A percentile compares a stretch with the other conserved stretches of the same genome.
Evolutionary conservation across 768 basidiomycete genomes (phyloP).

Genomic region (Panellus pusillus): DNA sequence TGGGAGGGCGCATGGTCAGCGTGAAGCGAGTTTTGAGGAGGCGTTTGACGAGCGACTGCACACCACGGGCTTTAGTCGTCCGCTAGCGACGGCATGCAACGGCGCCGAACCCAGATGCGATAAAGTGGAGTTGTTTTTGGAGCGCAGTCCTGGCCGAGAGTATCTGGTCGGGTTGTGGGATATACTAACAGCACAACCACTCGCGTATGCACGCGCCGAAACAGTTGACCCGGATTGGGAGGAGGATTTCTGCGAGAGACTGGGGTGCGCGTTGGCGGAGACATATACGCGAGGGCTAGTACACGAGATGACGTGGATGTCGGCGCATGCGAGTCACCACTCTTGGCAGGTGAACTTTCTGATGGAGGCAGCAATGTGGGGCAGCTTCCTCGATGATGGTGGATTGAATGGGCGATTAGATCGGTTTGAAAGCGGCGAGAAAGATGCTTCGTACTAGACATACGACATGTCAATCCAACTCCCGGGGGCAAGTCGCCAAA

Average conservation of each 20-base stretch:
- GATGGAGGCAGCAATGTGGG: slow-evolving; percentile 14
- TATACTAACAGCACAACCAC: neutral
- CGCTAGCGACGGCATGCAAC: slow-evolving; percentile 5
- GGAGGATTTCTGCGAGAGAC: slow-evolving; percentile 2
- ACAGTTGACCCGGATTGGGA: slow-evolving; percentile 1
- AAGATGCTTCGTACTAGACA: slow-evolving; percentile 7
- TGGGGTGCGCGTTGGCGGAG: slow-evolving; percentile 4
- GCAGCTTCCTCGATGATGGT: slow-evolving; percentile 12
- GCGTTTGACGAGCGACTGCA: slow-evolving; percentile 6
- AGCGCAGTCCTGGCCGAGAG: neutral
- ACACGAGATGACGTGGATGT: slow-evolving; percentile 7
- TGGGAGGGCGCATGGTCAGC: slow-evolving; percentile 2
- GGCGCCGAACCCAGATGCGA: slow-evolving; percentile 1
- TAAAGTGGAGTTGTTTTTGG: neutral
- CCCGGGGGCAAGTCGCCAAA: too few relatives aligned
- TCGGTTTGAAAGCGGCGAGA: slow-evolving; percentile 11
- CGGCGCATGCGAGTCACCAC: slow-evolving; percentile 10
- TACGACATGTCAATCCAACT: too few relatives aligned
- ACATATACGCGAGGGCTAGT: slow-evolving; percentile 3
- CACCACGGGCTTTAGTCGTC: slow-evolving; percentile 12
- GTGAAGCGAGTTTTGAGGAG: slow-evolving; percentile 11
- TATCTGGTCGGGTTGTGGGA: slow-evolving; percentile 1
- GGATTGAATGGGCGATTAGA: slow-evolving; percentile 4
- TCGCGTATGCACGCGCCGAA: slow-evolving; percentile 4
- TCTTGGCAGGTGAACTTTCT: slow-evolving; percentile 13